These are phyloP conservation scores for Calonectria pteridis DNA, from an alignment of 2,329 filamentous ascomycete genomes.

Conservation along the genomic window DNA sequence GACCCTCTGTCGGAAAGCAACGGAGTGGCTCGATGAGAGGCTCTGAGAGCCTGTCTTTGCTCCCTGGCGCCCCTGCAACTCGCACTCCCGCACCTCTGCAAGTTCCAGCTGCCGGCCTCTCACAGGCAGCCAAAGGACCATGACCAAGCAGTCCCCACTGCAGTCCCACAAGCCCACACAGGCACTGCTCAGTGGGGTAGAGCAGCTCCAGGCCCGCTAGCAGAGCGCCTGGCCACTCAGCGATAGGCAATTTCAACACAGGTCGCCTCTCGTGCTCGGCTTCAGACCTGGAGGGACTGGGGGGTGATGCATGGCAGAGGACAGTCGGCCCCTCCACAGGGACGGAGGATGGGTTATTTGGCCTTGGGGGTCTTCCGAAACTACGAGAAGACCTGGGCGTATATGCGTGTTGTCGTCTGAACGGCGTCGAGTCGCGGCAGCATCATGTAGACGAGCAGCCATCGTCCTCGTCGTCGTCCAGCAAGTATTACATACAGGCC, in stretches of 20 bases:
- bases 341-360: background rate
- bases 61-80: slow-evolving; percentile 23
- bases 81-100: background rate
- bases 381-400: background rate
- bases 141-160: slow-evolving; percentile 40
- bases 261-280: background rate
- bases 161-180: slow-evolving; percentile 33
- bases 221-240: slow-evolving; percentile 38
- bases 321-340: slow-evolving; percentile 12
- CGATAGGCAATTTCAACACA: slow-evolving; percentile 38
- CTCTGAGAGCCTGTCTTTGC: background rate
- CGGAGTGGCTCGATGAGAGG: background rate
- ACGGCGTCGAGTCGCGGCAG: background rate
- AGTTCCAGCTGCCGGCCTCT: slow-evolving; percentile 32
- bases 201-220: slow-evolving; percentile 25
- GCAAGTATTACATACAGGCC: background rate
- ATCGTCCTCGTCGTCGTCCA: background rate
- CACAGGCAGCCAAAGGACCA: slow-evolving; percentile 35
- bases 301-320: background rate
- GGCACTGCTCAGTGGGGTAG: slow-evolving; percentile 18
- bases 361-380: background rate
- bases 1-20: background rate
- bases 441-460: background rate
- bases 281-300: background rate
- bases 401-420: background rate